phyloP scores from a whole-genome alignment of 768 basidiomycete species.

The Leccinum boreale region DNA sequence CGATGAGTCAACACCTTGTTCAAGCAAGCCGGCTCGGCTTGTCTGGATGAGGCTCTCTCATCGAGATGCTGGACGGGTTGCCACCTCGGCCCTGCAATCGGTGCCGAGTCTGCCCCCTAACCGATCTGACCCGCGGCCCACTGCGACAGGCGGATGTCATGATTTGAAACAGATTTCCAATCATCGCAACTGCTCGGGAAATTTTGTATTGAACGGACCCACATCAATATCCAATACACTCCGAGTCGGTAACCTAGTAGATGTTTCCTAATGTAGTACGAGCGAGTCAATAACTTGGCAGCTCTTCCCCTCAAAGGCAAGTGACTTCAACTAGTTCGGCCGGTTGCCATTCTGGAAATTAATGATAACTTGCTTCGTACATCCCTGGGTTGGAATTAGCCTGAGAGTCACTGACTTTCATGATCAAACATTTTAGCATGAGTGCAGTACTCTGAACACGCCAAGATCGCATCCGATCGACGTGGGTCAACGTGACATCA shows the following conservation, averaged over 20 bases:
- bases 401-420: not conserved
- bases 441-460: not conserved
- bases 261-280: too few relatives aligned
- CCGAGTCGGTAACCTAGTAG: not conserved
- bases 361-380: not conserved
- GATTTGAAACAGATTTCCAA: not conserved
- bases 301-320: not conserved
- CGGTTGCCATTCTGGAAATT: not conserved
- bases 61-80: too few relatives aligned
- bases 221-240: not conserved
- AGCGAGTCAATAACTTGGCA: not conserved
- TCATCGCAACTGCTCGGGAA: not conserved
- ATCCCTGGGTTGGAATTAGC: not conserved
- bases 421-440: not conserved
- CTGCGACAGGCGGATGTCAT: not conserved
- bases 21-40: too few relatives aligned
- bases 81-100: too few relatives aligned
- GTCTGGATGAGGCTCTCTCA: too few relatives aligned
- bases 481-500: not conserved
- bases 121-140: too few relatives aligned
- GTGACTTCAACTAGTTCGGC: not conserved
- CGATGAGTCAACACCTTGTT: too few relatives aligned
- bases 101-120: too few relatives aligned
- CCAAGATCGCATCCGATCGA: not conserved
- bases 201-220: constrained; percentile 2